A percentile compares a stretch with the other conserved stretches of the same genome.
These are phyloP conservation scores for Leishmania martiniquensis DNA, from an alignment of 208 protist genomes.

Conservation along the genomic window DNA sequence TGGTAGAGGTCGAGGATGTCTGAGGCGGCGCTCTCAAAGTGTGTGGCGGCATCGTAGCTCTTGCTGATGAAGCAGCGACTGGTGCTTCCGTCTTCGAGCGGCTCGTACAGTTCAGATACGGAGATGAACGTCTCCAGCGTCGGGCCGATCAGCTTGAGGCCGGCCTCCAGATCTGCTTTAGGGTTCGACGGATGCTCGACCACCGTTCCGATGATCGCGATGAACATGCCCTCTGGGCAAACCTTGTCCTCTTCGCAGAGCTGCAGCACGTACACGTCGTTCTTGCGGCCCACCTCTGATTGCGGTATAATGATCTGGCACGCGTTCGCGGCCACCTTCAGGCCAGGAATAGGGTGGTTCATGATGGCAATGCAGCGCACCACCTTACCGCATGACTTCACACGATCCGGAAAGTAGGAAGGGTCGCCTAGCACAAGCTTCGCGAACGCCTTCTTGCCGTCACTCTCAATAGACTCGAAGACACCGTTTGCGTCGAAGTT, in stretches of 20 bases:
- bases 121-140: constrained; percentile 92
- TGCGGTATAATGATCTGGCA: constrained; percentile 98
- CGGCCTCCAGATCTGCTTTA: constrained; percentile 93
- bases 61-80: constrained; percentile 97
- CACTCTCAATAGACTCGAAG: constrained; percentile 94
- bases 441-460: constrained; percentile 82
- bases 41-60: constrained; percentile 97
- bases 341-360: constrained; percentile 89
- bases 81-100: constrained; percentile 87
- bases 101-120: constrained; percentile 92
- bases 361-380: constrained; percentile 99
- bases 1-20: constrained; percentile 98
- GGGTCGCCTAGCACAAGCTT: constrained; percentile 98
- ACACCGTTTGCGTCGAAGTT: constrained; percentile 94
- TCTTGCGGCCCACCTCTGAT: constrained; percentile 93
- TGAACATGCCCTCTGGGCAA: constrained; percentile 96
- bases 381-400: constrained; percentile 91
- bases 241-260: constrained; percentile 96
- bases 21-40: constrained; percentile 98
- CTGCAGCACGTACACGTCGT: constrained; percentile 98
- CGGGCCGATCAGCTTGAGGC: constrained; percentile 92
- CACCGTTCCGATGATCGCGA: constrained; percentile 97
- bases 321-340: constrained; percentile 79
- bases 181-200: constrained; percentile 97
- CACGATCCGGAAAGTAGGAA: constrained; percentile 98